These are phyloP conservation scores for Fusarium sp. DNA, from an alignment of 2,329 filamentous ascomycete genomes.

Conservation along the genomic window DNA sequence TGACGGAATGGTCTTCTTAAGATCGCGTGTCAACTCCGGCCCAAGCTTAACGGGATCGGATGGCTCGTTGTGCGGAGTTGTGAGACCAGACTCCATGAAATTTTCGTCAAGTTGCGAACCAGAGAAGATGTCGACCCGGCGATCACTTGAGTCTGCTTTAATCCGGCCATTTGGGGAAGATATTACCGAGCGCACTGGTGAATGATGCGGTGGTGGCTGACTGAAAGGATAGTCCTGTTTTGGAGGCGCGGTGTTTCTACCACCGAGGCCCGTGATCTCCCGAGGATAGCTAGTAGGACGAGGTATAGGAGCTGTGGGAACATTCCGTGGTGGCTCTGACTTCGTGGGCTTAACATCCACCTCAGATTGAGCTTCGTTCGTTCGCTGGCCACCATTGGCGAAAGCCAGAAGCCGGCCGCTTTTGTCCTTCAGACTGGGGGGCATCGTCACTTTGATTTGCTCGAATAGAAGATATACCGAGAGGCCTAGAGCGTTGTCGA, in stretches of 20 bases:
- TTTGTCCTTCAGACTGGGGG: slow-evolving; percentile 45
- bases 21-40: slow-evolving; percentile 38
- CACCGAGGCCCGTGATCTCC: slow-evolving; percentile 49
- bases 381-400: slow-evolving; percentile 39
- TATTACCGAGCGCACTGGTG: slow-evolving; percentile 28
- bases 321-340: slow-evolving; percentile 25
- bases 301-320: slow-evolving; percentile 33
- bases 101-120: slow-evolving; percentile 52
- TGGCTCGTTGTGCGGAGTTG: slow-evolving; percentile 49
- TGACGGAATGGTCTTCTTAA: slow-evolving; percentile 34
- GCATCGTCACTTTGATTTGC: slow-evolving; percentile 36
- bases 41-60: slow-evolving; percentile 36
- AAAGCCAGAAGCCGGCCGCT: slow-evolving; percentile 46
- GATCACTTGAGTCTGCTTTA: slow-evolving; percentile 22
- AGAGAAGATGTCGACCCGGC: slow-evolving; percentile 45
- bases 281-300: slow-evolving; percentile 47
- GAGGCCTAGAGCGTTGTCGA: neutral
- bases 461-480: neutral
- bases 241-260: slow-evolving; percentile 44
- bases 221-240: slow-evolving; percentile 38
- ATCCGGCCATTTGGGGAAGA: slow-evolving; percentile 35
- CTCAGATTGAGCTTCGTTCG: slow-evolving; percentile 31
- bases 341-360: slow-evolving; percentile 24
- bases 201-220: slow-evolving; percentile 38
- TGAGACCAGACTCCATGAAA: slow-evolving; percentile 52